A percentile compares a stretch with the other conserved stretches of the same genome.
phyloP scores from a whole-genome alignment of 2,329 filamentous ascomycete species.

The Hypoxylon sp. region DNA sequence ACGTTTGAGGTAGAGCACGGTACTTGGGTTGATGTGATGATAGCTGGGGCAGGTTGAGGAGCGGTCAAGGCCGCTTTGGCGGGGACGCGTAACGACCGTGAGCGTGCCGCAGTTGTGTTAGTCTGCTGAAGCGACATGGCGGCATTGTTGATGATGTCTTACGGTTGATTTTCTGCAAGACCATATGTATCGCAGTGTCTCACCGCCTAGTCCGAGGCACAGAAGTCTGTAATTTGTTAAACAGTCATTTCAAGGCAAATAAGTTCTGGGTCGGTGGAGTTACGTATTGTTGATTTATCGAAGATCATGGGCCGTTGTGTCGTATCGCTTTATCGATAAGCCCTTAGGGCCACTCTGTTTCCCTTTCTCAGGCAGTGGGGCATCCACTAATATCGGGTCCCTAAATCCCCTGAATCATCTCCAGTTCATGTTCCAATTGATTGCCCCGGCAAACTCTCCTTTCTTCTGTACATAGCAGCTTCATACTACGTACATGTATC shows the following conservation, averaged over 20 bases:
- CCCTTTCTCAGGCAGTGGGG: slow-evolving; percentile 2
- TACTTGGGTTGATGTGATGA: slow-evolving; percentile 41
- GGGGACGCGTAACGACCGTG: slow-evolving; percentile 50
- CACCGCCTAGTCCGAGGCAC: background rate
- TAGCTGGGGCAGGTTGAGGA: slow-evolving; percentile 45
- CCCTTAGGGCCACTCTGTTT: background rate
- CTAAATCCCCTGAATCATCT: background rate
- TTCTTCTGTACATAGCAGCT: no score
- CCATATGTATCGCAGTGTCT: slow-evolving; percentile 9
- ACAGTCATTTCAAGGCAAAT: background rate
- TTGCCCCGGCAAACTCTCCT: no score
- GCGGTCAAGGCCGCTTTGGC: slow-evolving; percentile 52
- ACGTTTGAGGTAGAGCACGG: slow-evolving; percentile 66
- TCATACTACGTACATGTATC: no score
- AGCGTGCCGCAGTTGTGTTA: slow-evolving; percentile 53
- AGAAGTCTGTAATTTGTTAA: background rate
- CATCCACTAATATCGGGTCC: background rate
- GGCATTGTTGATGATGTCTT: slow-evolving; percentile 47
- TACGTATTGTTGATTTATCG: slow-evolving; percentile 16
- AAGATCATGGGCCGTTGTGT: background rate
- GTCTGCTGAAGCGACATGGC: slow-evolving; percentile 54
- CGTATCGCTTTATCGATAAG: slow-evolving; percentile 11
- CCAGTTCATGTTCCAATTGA: no score
- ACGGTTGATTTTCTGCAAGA: background rate
- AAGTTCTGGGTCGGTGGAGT: slow-evolving; percentile 18